These are phyloP conservation scores for Trichoderma citrinoviride DNA, from an alignment of 2,329 filamentous ascomycete species.

Conservation along the genomic window DNA sequence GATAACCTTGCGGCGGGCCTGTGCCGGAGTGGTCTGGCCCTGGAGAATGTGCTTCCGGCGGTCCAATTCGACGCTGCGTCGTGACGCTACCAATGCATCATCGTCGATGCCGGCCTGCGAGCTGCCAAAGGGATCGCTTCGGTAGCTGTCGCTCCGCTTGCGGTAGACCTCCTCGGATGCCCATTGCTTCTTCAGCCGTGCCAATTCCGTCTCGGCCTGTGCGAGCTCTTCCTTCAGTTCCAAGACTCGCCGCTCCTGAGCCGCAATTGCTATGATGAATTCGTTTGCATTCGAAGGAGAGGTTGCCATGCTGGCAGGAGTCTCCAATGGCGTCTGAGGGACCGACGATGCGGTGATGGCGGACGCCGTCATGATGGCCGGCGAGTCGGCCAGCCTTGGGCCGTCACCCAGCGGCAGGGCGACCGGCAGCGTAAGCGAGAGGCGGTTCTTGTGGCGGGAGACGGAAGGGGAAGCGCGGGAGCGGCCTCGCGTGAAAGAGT, in stretches of 20 bases:
- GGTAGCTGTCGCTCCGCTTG: conserved; percentile 56
- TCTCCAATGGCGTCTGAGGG: conserved; percentile 52
- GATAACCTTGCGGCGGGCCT: conserved; percentile 61
- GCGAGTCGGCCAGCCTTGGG: conserved; percentile 38
- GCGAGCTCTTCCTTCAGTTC: conserved; percentile 88
- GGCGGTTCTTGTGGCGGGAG: conserved; percentile 55
- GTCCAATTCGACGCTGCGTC: conserved; percentile 63
- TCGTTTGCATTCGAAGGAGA: conserved; percentile 57
- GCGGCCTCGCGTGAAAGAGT: conserved; percentile 40
- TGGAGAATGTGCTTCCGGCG: conserved; percentile 66
- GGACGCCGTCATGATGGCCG: conserved; percentile 45
- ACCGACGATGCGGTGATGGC: conserved; percentile 37
- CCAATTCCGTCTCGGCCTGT: conserved; percentile 75
- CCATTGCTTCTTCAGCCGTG: conserved; percentile 79
- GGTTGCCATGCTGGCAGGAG: conserved; percentile 35
- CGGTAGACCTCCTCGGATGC: conserved; percentile 71
- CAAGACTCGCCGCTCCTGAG: conserved; percentile 85
- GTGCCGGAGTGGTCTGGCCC: conserved; percentile 43
- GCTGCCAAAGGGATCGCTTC: conserved; percentile 17
- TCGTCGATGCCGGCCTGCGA: conserved; percentile 27
- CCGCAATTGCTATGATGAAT: conserved; percentile 85
- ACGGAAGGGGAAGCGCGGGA: conserved; percentile 53
- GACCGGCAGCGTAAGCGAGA: conserved; percentile 62
- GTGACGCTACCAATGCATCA: conserved; percentile 35
- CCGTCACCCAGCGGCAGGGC: conserved; percentile 49